These are phyloP conservation scores for Gentiana straminea DNA, from an alignment of 257 asterid species.

Conservation along the genomic window DNA sequence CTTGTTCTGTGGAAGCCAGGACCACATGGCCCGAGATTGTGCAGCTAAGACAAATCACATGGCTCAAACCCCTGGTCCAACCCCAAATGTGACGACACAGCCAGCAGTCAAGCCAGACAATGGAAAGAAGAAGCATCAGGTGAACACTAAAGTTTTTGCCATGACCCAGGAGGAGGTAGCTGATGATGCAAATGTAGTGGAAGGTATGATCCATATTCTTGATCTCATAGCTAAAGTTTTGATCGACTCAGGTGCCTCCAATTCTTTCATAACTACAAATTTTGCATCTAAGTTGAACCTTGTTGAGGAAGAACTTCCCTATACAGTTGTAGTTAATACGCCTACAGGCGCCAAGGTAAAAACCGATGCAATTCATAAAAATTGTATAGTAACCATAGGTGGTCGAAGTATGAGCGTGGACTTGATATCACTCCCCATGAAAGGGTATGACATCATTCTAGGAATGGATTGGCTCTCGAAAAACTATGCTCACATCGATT, in stretches of 20 bases:
- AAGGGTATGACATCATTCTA: not conserved
- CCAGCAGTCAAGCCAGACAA: no score
- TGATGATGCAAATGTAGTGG: not conserved
- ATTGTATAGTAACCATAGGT: not conserved
- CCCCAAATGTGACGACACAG: not conserved
- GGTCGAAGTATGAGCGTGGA: not conserved
- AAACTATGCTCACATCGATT: not conserved
- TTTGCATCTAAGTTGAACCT: not conserved
- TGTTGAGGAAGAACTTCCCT: not conserved
- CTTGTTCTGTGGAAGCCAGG: not conserved
- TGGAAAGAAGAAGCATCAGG: not conserved
- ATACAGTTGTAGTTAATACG: not conserved
- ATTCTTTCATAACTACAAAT: not conserved
- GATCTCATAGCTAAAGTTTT: no score
- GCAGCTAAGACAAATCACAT: not conserved
- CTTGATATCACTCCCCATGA: not conserved
- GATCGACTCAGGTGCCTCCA: no score
- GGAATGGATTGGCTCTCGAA: not conserved
- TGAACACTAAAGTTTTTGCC: not conserved
- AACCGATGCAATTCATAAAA: not conserved
- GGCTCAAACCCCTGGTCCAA: not conserved
- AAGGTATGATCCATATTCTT: not conserved
- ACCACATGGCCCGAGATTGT: not conserved
- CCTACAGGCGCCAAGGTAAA: not conserved
- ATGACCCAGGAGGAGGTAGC: not conserved